Conservation (phyloP, 768 basidiomycete species). For the Tulasnella sp. region DNA sequence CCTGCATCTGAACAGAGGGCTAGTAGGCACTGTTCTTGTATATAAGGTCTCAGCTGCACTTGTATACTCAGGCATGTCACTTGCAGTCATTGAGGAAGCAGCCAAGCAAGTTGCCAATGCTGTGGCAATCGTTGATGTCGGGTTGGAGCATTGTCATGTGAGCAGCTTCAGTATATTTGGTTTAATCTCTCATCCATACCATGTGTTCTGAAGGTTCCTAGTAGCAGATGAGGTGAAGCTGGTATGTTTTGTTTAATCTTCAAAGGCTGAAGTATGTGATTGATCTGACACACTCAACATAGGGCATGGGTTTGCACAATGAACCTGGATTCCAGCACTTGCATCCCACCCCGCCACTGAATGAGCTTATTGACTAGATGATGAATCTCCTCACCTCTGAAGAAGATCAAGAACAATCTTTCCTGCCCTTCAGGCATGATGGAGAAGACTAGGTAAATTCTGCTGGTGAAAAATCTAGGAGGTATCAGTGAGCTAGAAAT, state of each 20-base stretch:
- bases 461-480: slow-evolving; percentile 54
- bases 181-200: not conserved
- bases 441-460: slow-evolving; percentile 57
- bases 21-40: slow-evolving; percentile 70
- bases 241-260: slow-evolving; percentile 33
- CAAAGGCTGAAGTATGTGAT: not conserved
- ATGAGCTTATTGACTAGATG: slow-evolving; percentile 56
- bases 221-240: slow-evolving; percentile 67
- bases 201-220: slow-evolving; percentile 48
- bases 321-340: slow-evolving; percentile 63
- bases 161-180: slow-evolving; percentile 11
- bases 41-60: slow-evolving; percentile 88
- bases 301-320: slow-evolving; percentile 60
- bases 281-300: not conserved
- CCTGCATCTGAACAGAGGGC: slow-evolving; percentile 46
- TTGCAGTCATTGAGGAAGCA: slow-evolving; percentile 55
- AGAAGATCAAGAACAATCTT: slow-evolving; percentile 64
- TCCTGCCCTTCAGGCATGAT: slow-evolving; percentile 54
- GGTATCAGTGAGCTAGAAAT: slow-evolving; percentile 43
- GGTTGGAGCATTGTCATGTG: slow-evolving; percentile 83
- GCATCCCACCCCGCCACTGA: slow-evolving; percentile 59
- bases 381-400: slow-evolving; percentile 61
- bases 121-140: slow-evolving; percentile 74
- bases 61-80: slow-evolving; percentile 50
- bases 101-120: slow-evolving; percentile 56